phyloP scores from a whole-genome alignment of 495 filamentous ascomycete genomes.

The Pseudomonodictys pantanalensis region DNA sequence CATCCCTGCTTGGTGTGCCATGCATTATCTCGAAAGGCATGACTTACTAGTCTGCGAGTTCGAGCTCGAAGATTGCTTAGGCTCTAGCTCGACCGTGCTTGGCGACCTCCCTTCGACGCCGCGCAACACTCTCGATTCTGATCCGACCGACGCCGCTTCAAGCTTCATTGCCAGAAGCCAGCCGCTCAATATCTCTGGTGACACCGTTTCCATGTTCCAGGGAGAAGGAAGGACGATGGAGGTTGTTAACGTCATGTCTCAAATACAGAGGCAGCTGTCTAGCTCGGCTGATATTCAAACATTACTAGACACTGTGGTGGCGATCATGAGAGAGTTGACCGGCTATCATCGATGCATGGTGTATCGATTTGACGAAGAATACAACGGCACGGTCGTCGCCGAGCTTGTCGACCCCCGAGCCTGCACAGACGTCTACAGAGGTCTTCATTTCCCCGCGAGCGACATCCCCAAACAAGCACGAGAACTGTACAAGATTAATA shows the following conservation, averaged over 20 bases:
- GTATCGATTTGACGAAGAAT: constrained; percentile 13
- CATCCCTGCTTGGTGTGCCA: constrained; percentile 19
- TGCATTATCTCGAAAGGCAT: constrained; percentile 12
- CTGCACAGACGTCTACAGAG: constrained; percentile 6
- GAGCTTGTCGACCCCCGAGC: constrained; percentile 12
- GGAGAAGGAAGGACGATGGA: constrained; percentile 7
- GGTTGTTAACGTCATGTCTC: constrained; percentile 15
- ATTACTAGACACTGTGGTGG: constrained; percentile 14
- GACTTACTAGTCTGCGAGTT: constrained; percentile 21
- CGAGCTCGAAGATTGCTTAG: constrained; percentile 3
- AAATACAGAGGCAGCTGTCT: constrained; percentile 21
- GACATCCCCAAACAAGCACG: constrained; percentile 23
- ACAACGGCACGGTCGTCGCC: constrained; percentile 14
- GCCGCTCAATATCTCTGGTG: constrained; percentile 1
- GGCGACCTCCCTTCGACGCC: constrained; percentile 6
- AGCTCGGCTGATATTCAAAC: neutral
- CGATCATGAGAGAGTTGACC: constrained; percentile 9
- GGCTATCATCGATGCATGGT: constrained; percentile 16
- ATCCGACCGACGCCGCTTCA: constrained; percentile 7
- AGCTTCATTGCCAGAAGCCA: constrained; percentile 7
- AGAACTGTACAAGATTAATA: constrained; percentile 19
- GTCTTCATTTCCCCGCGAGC: constrained; percentile 19
- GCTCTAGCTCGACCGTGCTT: neutral
- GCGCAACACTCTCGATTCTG: constrained; percentile 1
- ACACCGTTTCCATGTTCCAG: constrained; percentile 4